Conservation (phyloP, 2,329 filamentous ascomycete genomes). For the Plenodomus biglobosus region DNA sequence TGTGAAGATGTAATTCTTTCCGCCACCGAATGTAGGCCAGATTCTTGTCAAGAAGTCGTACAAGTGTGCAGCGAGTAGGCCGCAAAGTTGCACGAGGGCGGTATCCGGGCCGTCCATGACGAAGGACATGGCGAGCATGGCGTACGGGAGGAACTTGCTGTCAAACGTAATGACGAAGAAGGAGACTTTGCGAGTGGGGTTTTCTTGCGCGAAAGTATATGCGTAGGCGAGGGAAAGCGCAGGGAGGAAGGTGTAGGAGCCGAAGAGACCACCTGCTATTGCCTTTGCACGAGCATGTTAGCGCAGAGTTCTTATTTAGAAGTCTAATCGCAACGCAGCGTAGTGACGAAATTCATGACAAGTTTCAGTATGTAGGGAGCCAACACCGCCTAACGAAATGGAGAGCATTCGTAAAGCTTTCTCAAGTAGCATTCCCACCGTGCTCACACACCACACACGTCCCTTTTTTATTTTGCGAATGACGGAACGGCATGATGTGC, state of each 20-base stretch:
- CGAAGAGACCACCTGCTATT: constrained; percentile 56
- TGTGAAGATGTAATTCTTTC: constrained; percentile 73
- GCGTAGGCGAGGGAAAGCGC: constrained; percentile 75
- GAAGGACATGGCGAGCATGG: constrained; percentile 74
- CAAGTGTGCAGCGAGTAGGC: constrained; percentile 83
- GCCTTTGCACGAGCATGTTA: constrained; percentile 47
- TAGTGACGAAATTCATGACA: constrained; percentile 8
- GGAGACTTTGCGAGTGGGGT: constrained; percentile 71
- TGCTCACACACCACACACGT: constrained; percentile 52
- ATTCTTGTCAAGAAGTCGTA: constrained; percentile 88
- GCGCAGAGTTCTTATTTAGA: constrained; percentile 17
- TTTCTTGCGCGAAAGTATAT: constrained; percentile 86
- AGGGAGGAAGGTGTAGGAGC: constrained; percentile 54
- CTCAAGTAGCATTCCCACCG: constrained; percentile 57
- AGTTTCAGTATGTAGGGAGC: constrained; percentile 62
- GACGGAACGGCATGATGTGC: constrained; percentile 51
- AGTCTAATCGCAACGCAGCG: constrained; percentile 3
- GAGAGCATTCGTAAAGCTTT: constrained; percentile 56
- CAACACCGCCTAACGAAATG: constrained; percentile 61
- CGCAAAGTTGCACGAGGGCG: constrained; percentile 68
- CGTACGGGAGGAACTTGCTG: constrained; percentile 76
- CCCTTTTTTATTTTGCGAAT: constrained; percentile 54
- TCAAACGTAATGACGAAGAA: constrained; percentile 86
- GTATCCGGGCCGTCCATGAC: constrained; percentile 63
- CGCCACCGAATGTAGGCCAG: constrained; percentile 86